Percentiles rank a stretch among this genome's conserved stretches.
Conservation (phyloP, 176 grass and related monocot species). For the Zea luxurians region DNA sequence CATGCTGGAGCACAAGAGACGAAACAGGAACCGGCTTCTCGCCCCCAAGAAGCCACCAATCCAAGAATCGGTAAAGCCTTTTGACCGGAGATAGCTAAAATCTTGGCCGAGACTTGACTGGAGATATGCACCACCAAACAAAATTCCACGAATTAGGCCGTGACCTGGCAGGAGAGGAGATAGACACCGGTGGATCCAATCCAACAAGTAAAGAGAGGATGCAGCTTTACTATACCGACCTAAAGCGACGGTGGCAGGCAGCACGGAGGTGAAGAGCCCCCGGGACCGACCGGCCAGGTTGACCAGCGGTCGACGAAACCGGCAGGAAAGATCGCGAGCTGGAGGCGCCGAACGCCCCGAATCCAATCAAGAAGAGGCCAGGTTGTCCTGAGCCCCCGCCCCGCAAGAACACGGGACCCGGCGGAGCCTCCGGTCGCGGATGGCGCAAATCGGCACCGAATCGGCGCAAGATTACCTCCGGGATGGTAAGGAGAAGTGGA, state of each 20-base stretch:
- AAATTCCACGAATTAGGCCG: not conserved
- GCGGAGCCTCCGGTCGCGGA: not conserved
- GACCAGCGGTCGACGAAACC: conserved; percentile 28
- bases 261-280: not conserved
- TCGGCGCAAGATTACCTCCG: not conserved
- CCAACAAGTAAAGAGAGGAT: conserved; percentile 1
- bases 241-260: not conserved
- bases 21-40: conserved; percentile 13
- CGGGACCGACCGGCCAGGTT: not conserved
- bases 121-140: not conserved
- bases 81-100: not conserved
- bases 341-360: conserved; percentile 14
- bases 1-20: conserved; percentile 5
- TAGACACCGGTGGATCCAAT: not conserved
- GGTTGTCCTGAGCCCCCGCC: conserved; percentile 1
- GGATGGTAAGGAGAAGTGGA: not conserved
- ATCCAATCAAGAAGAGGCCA: conserved; percentile 28
- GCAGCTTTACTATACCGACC: conserved; percentile 19
- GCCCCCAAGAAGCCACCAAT: not conserved
- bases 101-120: not conserved
- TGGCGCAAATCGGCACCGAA: not conserved
- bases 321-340: conserved; percentile 8
- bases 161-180: not conserved
- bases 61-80: not conserved
- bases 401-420: not conserved